phyloP scores from a whole-genome alignment of 331 rosid species.

The Rosa hybrid region DNA sequence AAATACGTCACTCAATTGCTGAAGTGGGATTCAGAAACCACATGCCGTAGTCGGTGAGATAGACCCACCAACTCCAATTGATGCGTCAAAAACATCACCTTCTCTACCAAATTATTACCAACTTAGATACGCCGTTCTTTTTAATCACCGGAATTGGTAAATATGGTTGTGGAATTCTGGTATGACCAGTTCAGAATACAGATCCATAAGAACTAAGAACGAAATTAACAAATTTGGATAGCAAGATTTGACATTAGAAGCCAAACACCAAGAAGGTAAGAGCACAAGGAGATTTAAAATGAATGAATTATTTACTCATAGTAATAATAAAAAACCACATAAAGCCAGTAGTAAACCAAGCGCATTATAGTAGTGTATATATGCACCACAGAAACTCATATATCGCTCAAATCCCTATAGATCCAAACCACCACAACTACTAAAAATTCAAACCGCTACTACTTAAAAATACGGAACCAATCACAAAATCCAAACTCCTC shows the following conservation, averaged over 20 bases:
- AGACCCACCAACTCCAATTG: not conserved
- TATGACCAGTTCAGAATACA: not conserved
- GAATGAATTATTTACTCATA: conserved; percentile 30
- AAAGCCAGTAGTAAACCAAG: conserved; percentile 19
- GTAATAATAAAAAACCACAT: conserved; percentile 10
- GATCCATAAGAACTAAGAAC: not conserved
- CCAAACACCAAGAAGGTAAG: not conserved
- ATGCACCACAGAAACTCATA: conserved; percentile 2
- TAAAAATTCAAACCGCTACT: conserved; percentile 12
- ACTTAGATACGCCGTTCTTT: not conserved
- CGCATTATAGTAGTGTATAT: conserved; percentile 7
- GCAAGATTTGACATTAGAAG: not conserved
- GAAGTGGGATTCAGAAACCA: not conserved
- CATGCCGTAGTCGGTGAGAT: not conserved
- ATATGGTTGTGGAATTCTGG: not conserved
- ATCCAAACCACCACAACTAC: conserved; percentile 16
- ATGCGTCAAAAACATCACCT: not conserved
- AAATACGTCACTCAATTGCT: not conserved
- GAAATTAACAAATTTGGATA: not conserved
- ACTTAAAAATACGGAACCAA: conserved; percentile 4
- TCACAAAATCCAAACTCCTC: conserved; percentile 34
- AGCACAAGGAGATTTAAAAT: not conserved
- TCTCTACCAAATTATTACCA: not conserved
- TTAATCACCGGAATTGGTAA: not conserved
- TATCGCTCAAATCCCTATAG: not conserved